Base-by-base conservation (phyloP, 2,329 filamentous ascomycete genomes). In the Rhinocladiella similis region DNA sequence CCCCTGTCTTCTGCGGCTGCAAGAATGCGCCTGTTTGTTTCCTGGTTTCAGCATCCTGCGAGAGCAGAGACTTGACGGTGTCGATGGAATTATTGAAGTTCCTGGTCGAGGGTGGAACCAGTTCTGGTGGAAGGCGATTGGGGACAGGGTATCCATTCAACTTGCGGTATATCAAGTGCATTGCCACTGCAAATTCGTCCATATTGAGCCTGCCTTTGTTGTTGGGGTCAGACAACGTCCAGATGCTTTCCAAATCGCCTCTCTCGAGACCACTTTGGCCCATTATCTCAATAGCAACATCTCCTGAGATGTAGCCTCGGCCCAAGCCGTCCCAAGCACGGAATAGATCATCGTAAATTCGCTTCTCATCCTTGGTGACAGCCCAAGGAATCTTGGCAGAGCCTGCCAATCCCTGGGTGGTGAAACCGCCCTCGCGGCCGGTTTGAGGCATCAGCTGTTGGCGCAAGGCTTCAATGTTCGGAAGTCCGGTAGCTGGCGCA, bases 151-250 rank as follows among this genome's bases (percentile, higher is more conserved):
- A 97, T 35, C 93, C 93, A 67, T 99, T 97, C 51, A 99, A 82
- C 71, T 95, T 96, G 66, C 94, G 84, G 76, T 99, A 99, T 67
- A 99, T 99, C 74, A 99, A 78, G 81, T 99, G 94, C 94, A 99
- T 99, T 9, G 92, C 91, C 50, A 99, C 93, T 7, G 94, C 92
- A 69, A 99, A 99, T 69, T 99, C 94, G 70, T 99, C 94, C 68
- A 97, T 84, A 67, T 99, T 92, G 27, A 99, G 82, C 54, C 92
- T 88, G 16, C 94, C 94, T 72, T 94, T 94, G 73, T 99, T 97
- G 62, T 92, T 88, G 29, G 92, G 88, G 70, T 99, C 94, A 2
- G 93, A 88, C 56, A 99, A 78, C 9, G 94, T 97, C 94, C 94
- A 99, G 49, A 97, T 87, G 29, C 88, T 83, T 73, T 97, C 94